A percentile compares a stretch with the other conserved stretches of the same genome.
phyloP scores from a whole-genome alignment of 2,329 filamentous ascomycete genomes.

The Camillea tinctor region DNA sequence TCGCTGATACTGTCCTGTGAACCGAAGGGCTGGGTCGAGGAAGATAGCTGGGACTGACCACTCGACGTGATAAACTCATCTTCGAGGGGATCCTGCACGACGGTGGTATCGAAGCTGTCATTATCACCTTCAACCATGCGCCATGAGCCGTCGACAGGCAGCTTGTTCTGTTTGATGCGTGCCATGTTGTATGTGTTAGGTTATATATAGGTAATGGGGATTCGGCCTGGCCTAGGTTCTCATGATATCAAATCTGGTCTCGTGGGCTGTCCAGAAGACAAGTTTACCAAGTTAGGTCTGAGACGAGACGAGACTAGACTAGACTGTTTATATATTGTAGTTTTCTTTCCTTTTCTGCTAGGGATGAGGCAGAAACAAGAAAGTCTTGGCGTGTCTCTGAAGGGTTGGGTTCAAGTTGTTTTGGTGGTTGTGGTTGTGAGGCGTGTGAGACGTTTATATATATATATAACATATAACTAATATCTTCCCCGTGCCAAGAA shows the following conservation, averaged over 20 bases:
- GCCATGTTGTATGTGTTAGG: conserved; percentile 17
- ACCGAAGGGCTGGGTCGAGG: conserved; percentile 40
- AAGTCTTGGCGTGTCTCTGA: background rate
- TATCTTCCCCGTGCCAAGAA: conserved; percentile 20
- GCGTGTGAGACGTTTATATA: conserved; percentile 12
- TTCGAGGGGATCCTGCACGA: conserved; percentile 45
- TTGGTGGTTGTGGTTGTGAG: background rate
- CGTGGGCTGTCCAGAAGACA: no score
- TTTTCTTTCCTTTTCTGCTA: background rate
- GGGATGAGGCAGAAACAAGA: background rate
- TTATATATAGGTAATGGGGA: background rate
- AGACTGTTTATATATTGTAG: no score
- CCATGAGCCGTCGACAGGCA: conserved; percentile 56
- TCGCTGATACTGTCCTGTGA: conserved; percentile 58
- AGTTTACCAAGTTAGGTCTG: no score
- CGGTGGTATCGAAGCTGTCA: conserved; percentile 58
- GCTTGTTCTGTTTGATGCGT: conserved; percentile 20
- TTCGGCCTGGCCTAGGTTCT: background rate
- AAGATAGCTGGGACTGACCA: conserved; percentile 48
- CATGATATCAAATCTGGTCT: background rate
- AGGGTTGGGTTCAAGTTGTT: background rate
- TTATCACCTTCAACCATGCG: conserved; percentile 59
- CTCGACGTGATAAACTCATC: conserved; percentile 43
- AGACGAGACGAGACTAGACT: no score
- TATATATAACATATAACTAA: no score